Evolutionary conservation across 169 alveolate genomes (phyloP), one percentile per base, ranked within the genome.

Genomic region (Plasmodium sp.): DNA sequence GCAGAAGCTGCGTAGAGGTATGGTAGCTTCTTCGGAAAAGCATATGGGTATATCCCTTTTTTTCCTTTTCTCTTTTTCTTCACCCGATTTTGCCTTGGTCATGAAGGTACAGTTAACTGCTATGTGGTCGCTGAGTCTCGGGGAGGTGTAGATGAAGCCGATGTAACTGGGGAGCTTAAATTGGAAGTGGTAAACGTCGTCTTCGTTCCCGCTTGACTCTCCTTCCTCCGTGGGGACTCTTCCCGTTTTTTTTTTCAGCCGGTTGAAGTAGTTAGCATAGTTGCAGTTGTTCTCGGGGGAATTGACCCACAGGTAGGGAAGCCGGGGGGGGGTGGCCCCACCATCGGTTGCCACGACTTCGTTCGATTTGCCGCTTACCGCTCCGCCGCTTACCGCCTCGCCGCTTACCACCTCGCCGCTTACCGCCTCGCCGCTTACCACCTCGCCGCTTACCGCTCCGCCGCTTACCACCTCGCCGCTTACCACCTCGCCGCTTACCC

Each of bases 61-160:
- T 39, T 62, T 43, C 27, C 31, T 71, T 22, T 45, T 48, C 12
- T n/a, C 71, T 14, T 43, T 71, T 22, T 45, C 43, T 16, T n/a
- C 71, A 5, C 31, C 45, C 2, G 5, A 12, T 22, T 80, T 18
- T 14, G 43, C 34, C 36, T 58, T 62, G 10, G 34, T 62, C 33
- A 31, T 7, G 18, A 90, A 67, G 34, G 94, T 90, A 43, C 94
- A 90, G 22, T 90, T 90, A 18, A 90, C 92, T 22, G 94, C 94
- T 27, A 90, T 90, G 51, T 90, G 94, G 36, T 90, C 94, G 51
- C 94, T 90, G 31, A 90, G 16, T 18, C 71, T 58, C 31, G 94
- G 94, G 22, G 91, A 81, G 16, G 94, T 90, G 54, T 90, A 90
- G 18, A 90, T 90, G 43, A 90, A 90, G 36, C 94, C 94, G n/a